A percentile compares a stretch with the other conserved stretches of the same genome.
phyloP scores from a whole-genome alignment of 257 asterid genomes.

The Salvia hispanica region DNA sequence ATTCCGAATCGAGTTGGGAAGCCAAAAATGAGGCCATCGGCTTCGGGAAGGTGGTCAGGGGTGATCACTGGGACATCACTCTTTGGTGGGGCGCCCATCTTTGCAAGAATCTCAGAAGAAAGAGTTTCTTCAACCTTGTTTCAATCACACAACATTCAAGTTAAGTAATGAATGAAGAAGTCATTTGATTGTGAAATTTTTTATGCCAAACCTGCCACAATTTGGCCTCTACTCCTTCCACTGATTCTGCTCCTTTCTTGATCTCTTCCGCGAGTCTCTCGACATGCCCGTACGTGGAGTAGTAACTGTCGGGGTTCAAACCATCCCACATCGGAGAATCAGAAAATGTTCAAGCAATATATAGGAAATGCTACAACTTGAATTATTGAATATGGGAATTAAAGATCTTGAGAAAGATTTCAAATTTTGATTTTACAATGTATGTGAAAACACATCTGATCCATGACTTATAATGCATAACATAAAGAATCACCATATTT shows the following conservation, averaged over 20 bases:
- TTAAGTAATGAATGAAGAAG: too few relatives aligned
- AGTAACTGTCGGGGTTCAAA: slow-evolving; percentile 41
- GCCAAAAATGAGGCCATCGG: slow-evolving; percentile 60
- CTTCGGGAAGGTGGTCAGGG: slow-evolving; percentile 50
- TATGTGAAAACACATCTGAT: neutral
- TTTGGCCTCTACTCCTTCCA: slow-evolving; percentile 71
- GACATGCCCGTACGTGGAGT: slow-evolving; percentile 71
- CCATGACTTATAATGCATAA: too few relatives aligned
- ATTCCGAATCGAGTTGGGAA: slow-evolving; percentile 74
- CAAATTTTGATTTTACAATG: neutral
- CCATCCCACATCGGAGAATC: neutral
- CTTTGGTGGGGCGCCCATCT: slow-evolving; percentile 65
- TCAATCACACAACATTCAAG: neutral
- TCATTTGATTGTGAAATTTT: too few relatives aligned
- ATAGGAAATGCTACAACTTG: neutral
- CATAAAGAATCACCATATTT: too few relatives aligned
- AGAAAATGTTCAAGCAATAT: too few relatives aligned
- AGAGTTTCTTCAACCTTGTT: slow-evolving; percentile 62
- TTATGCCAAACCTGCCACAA: slow-evolving; percentile 58
- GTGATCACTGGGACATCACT: slow-evolving; percentile 50
- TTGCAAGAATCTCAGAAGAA: slow-evolving; percentile 50
- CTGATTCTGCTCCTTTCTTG: slow-evolving; percentile 67
- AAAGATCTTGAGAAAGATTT: slow-evolving; percentile 3
- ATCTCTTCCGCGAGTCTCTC: slow-evolving; percentile 71
- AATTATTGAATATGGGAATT: neutral